These are phyloP conservation scores for Solanum dulcamara DNA, from an alignment of 257 asterid genomes.

Conservation along the genomic window DNA sequence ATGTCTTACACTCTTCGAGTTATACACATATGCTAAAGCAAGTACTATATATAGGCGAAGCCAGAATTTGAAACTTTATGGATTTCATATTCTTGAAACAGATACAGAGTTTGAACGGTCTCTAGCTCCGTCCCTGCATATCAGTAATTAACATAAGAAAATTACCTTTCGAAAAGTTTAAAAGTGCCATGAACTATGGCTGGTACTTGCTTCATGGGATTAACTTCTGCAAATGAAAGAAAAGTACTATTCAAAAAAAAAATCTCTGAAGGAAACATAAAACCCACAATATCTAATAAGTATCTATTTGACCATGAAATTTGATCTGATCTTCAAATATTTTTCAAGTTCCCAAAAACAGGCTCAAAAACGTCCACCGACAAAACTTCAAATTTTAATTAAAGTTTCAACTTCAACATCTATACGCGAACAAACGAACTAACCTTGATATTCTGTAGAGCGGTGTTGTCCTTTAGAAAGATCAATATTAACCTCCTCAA, in stretches of 20 bases:
- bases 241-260: background rate
- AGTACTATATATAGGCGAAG: background rate
- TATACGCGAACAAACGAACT: background rate
- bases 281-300: background rate
- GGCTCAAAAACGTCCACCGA: background rate
- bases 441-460: slow-evolving; percentile 68
- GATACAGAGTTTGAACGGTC: background rate
- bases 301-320: background rate
- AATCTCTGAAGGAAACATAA: too few species aligned
- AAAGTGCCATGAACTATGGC: slow-evolving; percentile 77
- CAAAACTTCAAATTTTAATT: background rate
- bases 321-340: too few species aligned
- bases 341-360: background rate
- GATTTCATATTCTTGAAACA: background rate
- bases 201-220: slow-evolving; percentile 75
- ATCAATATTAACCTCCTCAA: slow-evolving; percentile 64
- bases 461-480: slow-evolving; percentile 48
- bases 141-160: background rate
- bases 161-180: slow-evolving; percentile 80
- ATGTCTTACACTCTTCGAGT: background rate
- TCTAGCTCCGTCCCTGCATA: background rate
- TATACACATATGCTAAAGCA: background rate
- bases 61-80: background rate
- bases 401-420: background rate
- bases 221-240: slow-evolving; percentile 33